These are phyloP conservation scores for Kluyveromyces sp. DNA, from an alignment of 1,139 yeast genomes.

Conservation along the genomic window DNA sequence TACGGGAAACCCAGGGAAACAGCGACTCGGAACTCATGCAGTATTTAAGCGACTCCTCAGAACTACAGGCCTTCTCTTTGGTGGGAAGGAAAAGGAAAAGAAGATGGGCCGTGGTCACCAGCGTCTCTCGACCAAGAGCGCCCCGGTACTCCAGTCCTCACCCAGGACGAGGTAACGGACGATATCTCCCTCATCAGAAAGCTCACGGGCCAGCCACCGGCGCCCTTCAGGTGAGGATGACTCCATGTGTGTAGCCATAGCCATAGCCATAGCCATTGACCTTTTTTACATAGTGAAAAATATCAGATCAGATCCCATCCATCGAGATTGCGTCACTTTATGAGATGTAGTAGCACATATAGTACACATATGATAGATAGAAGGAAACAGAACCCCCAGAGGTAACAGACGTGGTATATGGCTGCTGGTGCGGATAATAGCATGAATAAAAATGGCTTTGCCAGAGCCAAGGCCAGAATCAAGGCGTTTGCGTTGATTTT, in stretches of 20 bases:
- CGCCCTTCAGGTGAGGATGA: slow-evolving; percentile 22
- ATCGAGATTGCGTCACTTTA: too few relatives aligned
- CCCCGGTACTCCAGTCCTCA: slow-evolving; percentile 29
- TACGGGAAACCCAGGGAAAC: slow-evolving; percentile 9
- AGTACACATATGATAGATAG: too few relatives aligned
- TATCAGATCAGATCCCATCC: too few relatives aligned
- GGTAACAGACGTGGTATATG: too few relatives aligned
- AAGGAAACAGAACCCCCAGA: too few relatives aligned
- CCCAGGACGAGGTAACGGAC: slow-evolving; percentile 28
- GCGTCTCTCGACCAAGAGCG: slow-evolving; percentile 28
- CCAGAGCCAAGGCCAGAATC: too few relatives aligned
- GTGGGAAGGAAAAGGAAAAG: slow-evolving; percentile 20
- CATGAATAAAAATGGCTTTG: too few relatives aligned
- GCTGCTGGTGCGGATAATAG: too few relatives aligned
- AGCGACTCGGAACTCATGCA: slow-evolving; percentile 28
- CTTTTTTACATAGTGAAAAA: too few relatives aligned
- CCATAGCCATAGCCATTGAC: too few relatives aligned
- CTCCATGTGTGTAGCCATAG: not conserved
- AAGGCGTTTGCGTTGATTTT: too few relatives aligned
- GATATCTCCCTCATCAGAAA: slow-evolving; percentile 28
- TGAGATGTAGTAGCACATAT: too few relatives aligned
- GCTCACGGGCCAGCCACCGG: slow-evolving; percentile 26
- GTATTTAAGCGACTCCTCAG: slow-evolving; percentile 27
- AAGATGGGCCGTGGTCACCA: slow-evolving; percentile 26
- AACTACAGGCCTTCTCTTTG: slow-evolving; percentile 26